Evolutionary conservation across 2,329 filamentous ascomycete species (phyloP).

Genomic region (Colletotrichum scovillei): DNA sequence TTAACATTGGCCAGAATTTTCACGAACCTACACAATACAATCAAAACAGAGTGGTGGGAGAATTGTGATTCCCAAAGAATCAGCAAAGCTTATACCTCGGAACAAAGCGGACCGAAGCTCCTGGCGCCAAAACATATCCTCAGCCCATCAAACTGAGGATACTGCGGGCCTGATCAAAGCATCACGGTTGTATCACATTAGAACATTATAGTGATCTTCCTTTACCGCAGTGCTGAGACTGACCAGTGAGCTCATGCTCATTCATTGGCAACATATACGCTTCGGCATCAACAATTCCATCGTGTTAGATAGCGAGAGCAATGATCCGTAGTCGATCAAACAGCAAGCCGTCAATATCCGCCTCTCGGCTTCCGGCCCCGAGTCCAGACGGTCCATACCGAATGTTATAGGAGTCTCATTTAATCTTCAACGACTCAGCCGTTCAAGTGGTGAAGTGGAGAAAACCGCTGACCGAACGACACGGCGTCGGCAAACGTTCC

Average conservation of each 20-base stretch:
- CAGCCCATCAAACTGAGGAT: background rate
- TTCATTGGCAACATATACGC: background rate
- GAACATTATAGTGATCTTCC: background rate
- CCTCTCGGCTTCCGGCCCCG: background rate
- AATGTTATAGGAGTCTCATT: background rate
- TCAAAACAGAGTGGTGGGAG: background rate
- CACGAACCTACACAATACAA: background rate
- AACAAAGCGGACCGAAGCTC: background rate
- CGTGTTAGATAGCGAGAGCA: background rate
- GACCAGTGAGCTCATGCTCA: background rate
- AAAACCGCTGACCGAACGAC: background rate
- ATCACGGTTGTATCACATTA: background rate
- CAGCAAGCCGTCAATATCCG: background rate
- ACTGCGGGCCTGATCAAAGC: background rate
- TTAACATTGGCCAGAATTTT: background rate
- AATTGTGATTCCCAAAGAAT: too few relatives aligned
- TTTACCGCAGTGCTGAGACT: background rate
- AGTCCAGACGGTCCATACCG: background rate
- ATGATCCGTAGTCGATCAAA: background rate
- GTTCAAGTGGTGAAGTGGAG: background rate
- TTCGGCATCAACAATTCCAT: background rate
- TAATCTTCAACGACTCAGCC: background rate
- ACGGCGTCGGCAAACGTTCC: background rate
- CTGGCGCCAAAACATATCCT: background rate
- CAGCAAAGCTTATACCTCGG: background rate